Percentiles rank a stretch among this genome's conserved stretches.
phyloP scores from a whole-genome alignment of 2,329 filamentous ascomycete genomes.

The Colletotrichum truncatum region DNA sequence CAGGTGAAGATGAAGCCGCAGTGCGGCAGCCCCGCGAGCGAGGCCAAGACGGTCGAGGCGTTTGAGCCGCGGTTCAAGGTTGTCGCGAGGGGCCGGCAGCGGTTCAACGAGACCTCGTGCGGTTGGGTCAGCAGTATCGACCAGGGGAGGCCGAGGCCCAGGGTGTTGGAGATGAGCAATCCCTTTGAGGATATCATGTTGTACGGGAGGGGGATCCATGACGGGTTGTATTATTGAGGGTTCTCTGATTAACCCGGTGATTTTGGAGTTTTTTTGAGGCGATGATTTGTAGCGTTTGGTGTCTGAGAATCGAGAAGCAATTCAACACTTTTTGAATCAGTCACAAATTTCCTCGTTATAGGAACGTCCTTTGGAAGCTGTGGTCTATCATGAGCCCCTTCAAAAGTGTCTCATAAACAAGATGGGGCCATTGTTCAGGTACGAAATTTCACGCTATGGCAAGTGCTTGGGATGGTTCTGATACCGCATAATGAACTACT shows the following conservation, averaged over 20 bases:
- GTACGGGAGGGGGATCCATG: constrained; percentile 23
- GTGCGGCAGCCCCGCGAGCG: background rate
- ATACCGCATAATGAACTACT: no score
- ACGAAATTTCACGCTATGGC: no score
- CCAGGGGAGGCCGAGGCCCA: background rate
- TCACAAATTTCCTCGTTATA: no score
- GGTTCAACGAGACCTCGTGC: constrained; percentile 16
- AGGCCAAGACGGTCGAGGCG: background rate
- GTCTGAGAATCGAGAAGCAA: no score
- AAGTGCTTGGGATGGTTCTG: no score
- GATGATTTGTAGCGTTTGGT: no score
- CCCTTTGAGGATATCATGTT: constrained; percentile 31
- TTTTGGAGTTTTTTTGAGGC: no score
- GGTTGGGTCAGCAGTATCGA: background rate
- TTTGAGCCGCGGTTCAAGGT: constrained; percentile 12
- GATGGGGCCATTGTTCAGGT: no score
- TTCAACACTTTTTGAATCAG: no score
- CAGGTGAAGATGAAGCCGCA: background rate
- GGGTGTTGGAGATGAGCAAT: constrained; percentile 14
- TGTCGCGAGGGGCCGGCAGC: constrained; percentile 24
- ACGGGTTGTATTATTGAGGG: background rate
- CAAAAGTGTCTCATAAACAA: no score
- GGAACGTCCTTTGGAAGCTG: no score
- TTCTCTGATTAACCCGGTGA: background rate
- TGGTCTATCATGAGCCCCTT: no score